Conservation (phyloP, 169 alveolate species). For the Cryptosporidium tyzzeri region DNA sequence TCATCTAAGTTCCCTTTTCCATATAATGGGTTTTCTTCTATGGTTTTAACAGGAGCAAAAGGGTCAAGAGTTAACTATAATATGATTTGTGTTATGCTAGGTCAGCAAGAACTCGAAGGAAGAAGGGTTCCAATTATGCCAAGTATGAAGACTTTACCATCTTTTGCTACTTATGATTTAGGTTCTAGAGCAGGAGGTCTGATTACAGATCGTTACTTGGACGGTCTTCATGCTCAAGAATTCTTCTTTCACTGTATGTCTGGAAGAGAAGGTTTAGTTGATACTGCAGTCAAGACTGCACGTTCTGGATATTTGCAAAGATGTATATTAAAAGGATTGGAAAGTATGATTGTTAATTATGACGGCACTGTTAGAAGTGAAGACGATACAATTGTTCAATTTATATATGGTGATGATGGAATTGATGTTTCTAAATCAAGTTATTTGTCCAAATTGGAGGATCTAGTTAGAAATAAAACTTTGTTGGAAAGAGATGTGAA, state of each 20-base stretch:
- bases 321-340: constrained; percentile 96
- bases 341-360: constrained; percentile 92
- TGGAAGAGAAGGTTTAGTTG: constrained; percentile 99
- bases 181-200: constrained; percentile 97
- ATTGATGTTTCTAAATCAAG: constrained; percentile 93
- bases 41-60: constrained; percentile 98
- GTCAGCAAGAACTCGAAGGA: constrained; percentile 97
- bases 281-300: constrained; percentile 98
- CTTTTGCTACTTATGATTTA: constrained; percentile 94
- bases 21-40: constrained; percentile 94
- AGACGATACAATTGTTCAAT: constrained; percentile 95
- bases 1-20: constrained; percentile 89
- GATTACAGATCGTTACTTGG: constrained; percentile 96
- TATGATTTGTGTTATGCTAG: constrained; percentile 93
- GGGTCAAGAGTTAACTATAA: constrained; percentile 95
- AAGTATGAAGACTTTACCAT: constrained; percentile 94
- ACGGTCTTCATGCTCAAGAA: constrained; percentile 97
- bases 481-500: constrained; percentile 76
- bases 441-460: constrained; percentile 88
- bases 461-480: constrained; percentile 79
- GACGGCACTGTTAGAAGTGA: constrained; percentile 98
- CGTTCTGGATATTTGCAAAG: constrained; percentile 98
- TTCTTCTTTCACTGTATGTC: constrained; percentile 99
- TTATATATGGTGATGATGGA: constrained; percentile 98
- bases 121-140: constrained; percentile 95